Evolutionary conservation across 345 rosid genomes (phyloP).

Genomic region (Heritiera littoralis): DNA sequence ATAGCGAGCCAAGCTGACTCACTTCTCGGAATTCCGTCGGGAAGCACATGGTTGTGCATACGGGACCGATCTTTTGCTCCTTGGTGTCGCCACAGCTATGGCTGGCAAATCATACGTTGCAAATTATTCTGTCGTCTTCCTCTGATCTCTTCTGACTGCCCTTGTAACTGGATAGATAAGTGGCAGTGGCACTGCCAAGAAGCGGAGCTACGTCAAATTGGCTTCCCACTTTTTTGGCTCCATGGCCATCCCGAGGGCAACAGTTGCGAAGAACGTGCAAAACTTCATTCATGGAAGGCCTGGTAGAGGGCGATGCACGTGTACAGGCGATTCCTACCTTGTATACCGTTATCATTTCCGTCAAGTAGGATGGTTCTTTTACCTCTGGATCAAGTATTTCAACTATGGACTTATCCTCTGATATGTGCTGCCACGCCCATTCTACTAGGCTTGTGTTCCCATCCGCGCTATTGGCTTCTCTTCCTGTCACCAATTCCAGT

Average conservation of each 20-base stretch:
- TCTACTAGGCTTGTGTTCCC: neutral
- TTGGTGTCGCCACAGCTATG: neutral
- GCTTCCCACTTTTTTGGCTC: slow-evolving; percentile 16
- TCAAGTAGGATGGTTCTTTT: neutral
- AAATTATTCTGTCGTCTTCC: slow-evolving; percentile 18
- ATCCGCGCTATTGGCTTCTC: slow-evolving; percentile 11
- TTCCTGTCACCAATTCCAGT: slow-evolving; percentile 12
- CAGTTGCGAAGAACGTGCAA: slow-evolving; percentile 53
- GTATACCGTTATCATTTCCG: slow-evolving; percentile 30
- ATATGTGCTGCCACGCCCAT: slow-evolving; percentile 6
- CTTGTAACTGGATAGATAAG: slow-evolving; percentile 36
- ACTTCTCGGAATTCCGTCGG: neutral
- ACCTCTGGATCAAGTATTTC: slow-evolving; percentile 15
- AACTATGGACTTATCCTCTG: neutral
- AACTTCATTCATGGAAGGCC: slow-evolving; percentile 27
- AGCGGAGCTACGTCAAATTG: slow-evolving; percentile 48
- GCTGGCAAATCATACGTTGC: slow-evolving; percentile 19
- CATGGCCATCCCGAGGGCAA: slow-evolving; percentile 26
- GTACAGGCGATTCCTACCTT: slow-evolving; percentile 15
- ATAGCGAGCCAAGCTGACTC: neutral
- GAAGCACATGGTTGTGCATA: neutral
- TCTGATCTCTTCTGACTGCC: slow-evolving; percentile 22
- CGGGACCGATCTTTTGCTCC: neutral
- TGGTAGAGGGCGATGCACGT: neutral
- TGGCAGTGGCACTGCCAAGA: slow-evolving; percentile 28